Evolutionary conservation across 2,329 filamentous ascomycete genomes (phyloP), one percentile per base, ranked within the genome.

Genomic region (Aureobasidium zeae): DNA sequence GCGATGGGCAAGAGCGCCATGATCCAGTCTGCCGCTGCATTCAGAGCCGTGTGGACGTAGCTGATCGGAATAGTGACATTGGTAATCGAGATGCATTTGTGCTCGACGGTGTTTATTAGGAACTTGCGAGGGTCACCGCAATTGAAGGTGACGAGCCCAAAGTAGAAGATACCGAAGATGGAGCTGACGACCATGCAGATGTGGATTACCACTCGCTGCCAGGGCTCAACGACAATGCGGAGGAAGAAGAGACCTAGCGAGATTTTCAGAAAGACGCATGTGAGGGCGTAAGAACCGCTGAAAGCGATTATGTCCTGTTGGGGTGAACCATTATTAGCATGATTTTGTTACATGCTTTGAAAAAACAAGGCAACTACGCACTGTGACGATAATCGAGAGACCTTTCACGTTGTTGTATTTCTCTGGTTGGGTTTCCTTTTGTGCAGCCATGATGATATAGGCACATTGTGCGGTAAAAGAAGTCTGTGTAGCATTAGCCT

Each of bases 231-330:
- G 16, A 46, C 26, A 30, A 50, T 47, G 3, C 48, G 42, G 1
- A 50, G 46, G 26, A 50, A 50, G 25, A 50, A 50, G 30, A 48
- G 29, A 16, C 38, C 48, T 2, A 50, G 13, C 1, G 48, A 45
- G 19, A 50, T 46, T n/a, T 50, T 50, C 26, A 50, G 17, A 19
- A 48, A 36, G 11, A 48, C 21, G 10, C 26, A 16, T 11, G 44
- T 45, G 7, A 48, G 16, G 25, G 44, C 29, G 17, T 50, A 50
- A 9, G 34, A 37, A 13, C 44, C 29, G 17, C 21, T 33, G 5
- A 31, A 44, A 4, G 32, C 44, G 16, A 50, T 33, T 15, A 35
- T 42, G 9, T 41, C 22, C 29, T 44, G 15, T 5, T 8, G n/a
- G n/a, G 13, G 12, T 3, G n/a, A 4, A n/a, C 21, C n/a, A n/a